Evolutionary conservation across 1,139 yeast genomes (phyloP).

Genomic region (Kodamaea plutei): DNA sequence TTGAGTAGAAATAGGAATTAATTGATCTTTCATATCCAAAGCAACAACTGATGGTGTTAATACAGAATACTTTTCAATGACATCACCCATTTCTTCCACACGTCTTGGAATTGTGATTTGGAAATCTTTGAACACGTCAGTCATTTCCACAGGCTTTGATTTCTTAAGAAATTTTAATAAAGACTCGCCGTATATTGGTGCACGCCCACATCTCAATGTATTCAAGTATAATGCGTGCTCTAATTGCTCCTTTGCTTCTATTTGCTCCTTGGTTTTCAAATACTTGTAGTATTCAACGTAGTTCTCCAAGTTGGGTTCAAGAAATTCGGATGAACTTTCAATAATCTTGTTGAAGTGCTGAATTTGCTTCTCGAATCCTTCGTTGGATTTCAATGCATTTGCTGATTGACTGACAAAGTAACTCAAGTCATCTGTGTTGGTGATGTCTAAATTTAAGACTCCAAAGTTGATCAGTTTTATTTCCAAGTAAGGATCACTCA

Average conservation of each 20-base stretch:
- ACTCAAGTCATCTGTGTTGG: slow-evolving; percentile 43
- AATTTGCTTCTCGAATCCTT: slow-evolving; percentile 42
- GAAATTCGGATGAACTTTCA: slow-evolving; percentile 20
- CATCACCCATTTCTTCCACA: slow-evolving; percentile 41
- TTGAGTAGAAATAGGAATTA: slow-evolving; percentile 40
- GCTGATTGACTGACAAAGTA: slow-evolving; percentile 49
- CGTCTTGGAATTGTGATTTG: slow-evolving; percentile 41
- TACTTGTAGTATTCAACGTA: slow-evolving; percentile 60
- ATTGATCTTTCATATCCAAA: slow-evolving; percentile 62
- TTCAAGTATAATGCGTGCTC: slow-evolving; percentile 64
- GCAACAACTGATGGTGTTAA: slow-evolving; percentile 86
- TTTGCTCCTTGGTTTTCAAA: slow-evolving; percentile 48
- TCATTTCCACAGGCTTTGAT: slow-evolving; percentile 19
- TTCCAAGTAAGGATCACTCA: slow-evolving; percentile 19
- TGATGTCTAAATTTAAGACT: slow-evolving; percentile 60
- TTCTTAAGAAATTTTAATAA: slow-evolving; percentile 23
- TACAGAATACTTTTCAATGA: slow-evolving; percentile 74
- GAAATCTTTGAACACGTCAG: slow-evolving; percentile 27
- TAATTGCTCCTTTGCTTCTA: slow-evolving; percentile 46
- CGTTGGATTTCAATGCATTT: slow-evolving; percentile 43
- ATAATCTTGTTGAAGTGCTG: slow-evolving; percentile 34
- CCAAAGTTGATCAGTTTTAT: slow-evolving; percentile 41
- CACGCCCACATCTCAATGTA: slow-evolving; percentile 52
- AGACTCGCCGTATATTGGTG: slow-evolving; percentile 54
- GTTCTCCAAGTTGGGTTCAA: slow-evolving; percentile 41